Percentiles rank a stretch among this genome's conserved stretches.
Conservation (phyloP, 306 rosid genomes). For the Quercus wislizeni region DNA sequence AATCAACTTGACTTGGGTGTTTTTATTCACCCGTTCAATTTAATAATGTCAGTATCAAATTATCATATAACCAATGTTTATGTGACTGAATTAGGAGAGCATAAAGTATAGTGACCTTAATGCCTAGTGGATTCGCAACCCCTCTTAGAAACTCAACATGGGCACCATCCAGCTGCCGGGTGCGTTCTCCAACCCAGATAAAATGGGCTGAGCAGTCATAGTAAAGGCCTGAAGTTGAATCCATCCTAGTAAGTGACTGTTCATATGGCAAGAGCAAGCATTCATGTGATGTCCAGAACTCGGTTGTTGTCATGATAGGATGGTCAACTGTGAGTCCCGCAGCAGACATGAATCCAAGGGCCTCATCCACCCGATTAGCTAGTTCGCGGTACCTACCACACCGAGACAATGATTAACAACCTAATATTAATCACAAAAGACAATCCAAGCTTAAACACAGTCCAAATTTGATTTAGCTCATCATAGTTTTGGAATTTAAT, state of each 20-base stretch:
- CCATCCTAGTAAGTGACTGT: constrained; percentile 93
- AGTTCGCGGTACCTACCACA: constrained; percentile 85
- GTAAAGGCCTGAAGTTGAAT: constrained; percentile 89
- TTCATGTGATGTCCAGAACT: constrained; percentile 98
- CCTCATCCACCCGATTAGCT: constrained; percentile 95
- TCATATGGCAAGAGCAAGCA: constrained; percentile 94
- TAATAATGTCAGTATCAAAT: not conserved
- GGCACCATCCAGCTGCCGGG: constrained; percentile 96
- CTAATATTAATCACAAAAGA: not conserved
- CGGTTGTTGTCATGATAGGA: constrained; percentile 94
- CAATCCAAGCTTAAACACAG: not conserved
- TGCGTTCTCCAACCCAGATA: constrained; percentile 95
- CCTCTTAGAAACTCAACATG: constrained; percentile 96
- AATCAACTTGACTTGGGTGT: not conserved
- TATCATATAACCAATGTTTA: not conserved
- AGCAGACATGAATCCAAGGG: constrained; percentile 98
- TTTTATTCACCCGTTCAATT: not conserved
- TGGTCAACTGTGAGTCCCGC: constrained; percentile 96
- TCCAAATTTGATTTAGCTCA: not conserved
- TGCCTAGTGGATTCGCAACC: constrained; percentile 93
- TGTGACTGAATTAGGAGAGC: not conserved
- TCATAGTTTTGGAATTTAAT: not conserved
- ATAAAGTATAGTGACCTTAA: constrained; percentile 55
- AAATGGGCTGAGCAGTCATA: constrained; percentile 98
- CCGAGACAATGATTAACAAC: constrained; percentile 18